A percentile compares a stretch with the other conserved stretches of the same genome.
phyloP scores from a whole-genome alignment of 2,329 filamentous ascomycete species.

The Endocalyx cinctus region DNA sequence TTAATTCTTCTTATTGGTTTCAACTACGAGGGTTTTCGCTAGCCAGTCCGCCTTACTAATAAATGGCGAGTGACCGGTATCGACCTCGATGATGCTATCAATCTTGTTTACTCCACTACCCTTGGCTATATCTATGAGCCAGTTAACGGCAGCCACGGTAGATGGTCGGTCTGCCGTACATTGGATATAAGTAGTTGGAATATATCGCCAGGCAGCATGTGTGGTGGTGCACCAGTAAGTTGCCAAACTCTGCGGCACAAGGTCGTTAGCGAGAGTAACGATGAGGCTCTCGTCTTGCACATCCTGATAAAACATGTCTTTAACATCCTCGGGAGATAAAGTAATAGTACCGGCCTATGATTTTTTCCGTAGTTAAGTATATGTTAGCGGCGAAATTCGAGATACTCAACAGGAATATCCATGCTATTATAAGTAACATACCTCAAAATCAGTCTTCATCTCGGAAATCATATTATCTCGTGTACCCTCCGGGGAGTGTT shows the following conservation, averaged over 20 bases:
- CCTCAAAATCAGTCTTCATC: conserved; percentile 16
- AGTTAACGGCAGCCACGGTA: conserved; percentile 9
- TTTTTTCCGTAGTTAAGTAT: no score
- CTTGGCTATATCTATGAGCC: conserved; percentile 14
- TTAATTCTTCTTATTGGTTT: no score
- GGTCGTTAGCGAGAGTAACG: conserved; percentile 12
- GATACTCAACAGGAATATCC: neutral
- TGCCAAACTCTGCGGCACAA: conserved; percentile 17
- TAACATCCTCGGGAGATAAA: conserved; percentile 15
- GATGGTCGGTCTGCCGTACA: conserved; percentile 8
- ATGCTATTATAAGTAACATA: conserved; percentile 2
- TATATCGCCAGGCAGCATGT: conserved; percentile 19
- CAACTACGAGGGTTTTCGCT: conserved; percentile 12
- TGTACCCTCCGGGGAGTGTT: conserved; percentile 15
- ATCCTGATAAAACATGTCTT: conserved; percentile 22
- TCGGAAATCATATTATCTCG: conserved; percentile 14
- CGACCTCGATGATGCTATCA: conserved; percentile 14
- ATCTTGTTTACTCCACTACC: conserved; percentile 13
- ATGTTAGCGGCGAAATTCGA: no score
- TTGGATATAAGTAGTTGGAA: conserved; percentile 18
- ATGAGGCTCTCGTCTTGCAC: conserved; percentile 13
- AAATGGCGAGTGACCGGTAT: conserved; percentile 20
- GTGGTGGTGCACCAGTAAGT: conserved; percentile 17
- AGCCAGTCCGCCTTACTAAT: conserved; percentile 16
- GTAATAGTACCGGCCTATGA: conserved; percentile 14